Conservation (phyloP, 2,329 filamentous ascomycete species). For the Neonectria sp. region DNA sequence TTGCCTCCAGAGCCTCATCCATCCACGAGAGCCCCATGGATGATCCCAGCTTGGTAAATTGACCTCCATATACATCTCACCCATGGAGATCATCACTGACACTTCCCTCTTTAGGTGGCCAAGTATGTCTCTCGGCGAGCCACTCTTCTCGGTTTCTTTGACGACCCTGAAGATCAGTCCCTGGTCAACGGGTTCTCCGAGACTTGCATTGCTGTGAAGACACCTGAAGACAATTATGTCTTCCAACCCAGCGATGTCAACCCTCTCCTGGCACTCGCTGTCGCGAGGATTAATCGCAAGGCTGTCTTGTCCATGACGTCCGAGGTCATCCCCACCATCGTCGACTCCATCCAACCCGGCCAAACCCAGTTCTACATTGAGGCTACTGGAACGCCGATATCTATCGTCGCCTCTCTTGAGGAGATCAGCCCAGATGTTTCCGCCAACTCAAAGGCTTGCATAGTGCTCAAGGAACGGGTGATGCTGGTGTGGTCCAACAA, state of each 20-base stretch:
- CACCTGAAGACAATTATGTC: conserved; percentile 36
- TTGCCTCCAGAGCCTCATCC: conserved; percentile 11
- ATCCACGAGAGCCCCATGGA: conserved; percentile 39
- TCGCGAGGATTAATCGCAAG: conserved; percentile 38
- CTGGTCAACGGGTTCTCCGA: conserved; percentile 45
- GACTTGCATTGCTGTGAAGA: conserved; percentile 46
- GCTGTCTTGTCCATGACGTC: conserved; percentile 46
- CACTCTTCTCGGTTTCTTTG: conserved; percentile 47
- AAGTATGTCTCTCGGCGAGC: conserved; percentile 47
- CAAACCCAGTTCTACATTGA: conserved; percentile 40
- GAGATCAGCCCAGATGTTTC: conserved; percentile 38
- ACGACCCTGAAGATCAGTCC: conserved; percentile 39
- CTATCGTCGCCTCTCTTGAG: conserved; percentile 36
- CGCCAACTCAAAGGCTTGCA: conserved; percentile 39
- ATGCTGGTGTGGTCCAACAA: conserved; percentile 46
- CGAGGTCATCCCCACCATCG: conserved; percentile 39
- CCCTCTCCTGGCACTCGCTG: conserved; percentile 39
- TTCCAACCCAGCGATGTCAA: conserved; percentile 43
- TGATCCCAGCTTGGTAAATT: conserved; percentile 19
- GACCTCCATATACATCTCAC: neutral
- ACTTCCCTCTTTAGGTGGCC: conserved; percentile 34
- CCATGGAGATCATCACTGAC: conserved; percentile 18
- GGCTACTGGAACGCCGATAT: conserved; percentile 42
- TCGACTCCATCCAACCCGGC: conserved; percentile 40
- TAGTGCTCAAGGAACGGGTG: conserved; percentile 41